Evolutionary conservation across 345 rosid species (phyloP), one percentile per base, ranked within the genome.

Genomic region (Populus nigra): DNA sequence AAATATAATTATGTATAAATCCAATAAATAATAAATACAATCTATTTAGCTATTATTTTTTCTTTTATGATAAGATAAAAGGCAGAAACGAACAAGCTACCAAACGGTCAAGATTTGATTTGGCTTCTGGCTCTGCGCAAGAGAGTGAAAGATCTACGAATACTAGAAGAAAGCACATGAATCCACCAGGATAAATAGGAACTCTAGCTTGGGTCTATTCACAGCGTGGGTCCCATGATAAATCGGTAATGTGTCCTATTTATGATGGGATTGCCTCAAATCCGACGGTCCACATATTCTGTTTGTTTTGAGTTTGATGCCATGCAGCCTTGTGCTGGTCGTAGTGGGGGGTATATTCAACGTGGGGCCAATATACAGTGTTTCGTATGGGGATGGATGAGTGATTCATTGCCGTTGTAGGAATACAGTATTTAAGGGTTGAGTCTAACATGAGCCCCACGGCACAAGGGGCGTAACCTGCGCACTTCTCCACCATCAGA

Each of bases 101-200:
- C 45, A 11, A 10, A 41, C 3, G 12, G 45, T 41, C 45, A 41
- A 9, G 45, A 10, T 22, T 8, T 72, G 39, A 10, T 22, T 8
- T 72, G 39, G 77, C 68, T 67, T 29, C 18, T 74, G 77, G 75
- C 75, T 79, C 2, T 80, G 80, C 77, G 75, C 66, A 50, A 8
- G 79, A 22, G 38, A 73, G 78, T 72, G 15, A 50, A 57, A 76
- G 11, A 59, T 18, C 59, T 53, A 20, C 20, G 9, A 15, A 65
- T 77, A 61, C 67, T 82, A 16, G 66, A 69, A 85, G 66, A 69
- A 85, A 81, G 83, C 82, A 78, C 79, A 50, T 33, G 68, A 85
- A 81, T 81, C 83, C 62, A 83, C 83, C 62, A 83, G 75, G 85
- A 50, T 50, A 50, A 33, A 38, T 29, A 74, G 67, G 13, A 73